These are phyloP conservation scores for Aspergillus terreus DNA, from an alignment of 2,329 filamentous ascomycete species.

Conservation along the genomic window DNA sequence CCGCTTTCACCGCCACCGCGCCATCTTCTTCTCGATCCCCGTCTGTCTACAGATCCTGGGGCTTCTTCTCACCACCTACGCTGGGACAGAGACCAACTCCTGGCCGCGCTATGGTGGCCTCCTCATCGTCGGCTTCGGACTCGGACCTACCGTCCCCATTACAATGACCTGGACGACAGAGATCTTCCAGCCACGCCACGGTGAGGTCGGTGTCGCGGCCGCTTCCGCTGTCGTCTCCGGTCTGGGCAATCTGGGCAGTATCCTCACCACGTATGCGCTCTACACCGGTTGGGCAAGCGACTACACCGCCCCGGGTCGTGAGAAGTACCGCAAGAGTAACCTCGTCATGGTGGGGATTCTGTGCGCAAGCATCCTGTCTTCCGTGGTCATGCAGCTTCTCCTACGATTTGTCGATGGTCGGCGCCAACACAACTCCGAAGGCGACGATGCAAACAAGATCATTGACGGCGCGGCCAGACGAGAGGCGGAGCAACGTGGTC, in stretches of 20 bases:
- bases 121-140: slow-evolving; percentile 84
- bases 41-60: slow-evolving; percentile 77
- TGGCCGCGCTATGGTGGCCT: slow-evolving; percentile 87
- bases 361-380: slow-evolving; percentile 68
- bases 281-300: slow-evolving; percentile 85
- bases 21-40: slow-evolving; percentile 75
- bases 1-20: slow-evolving; percentile 75
- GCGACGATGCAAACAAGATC: slow-evolving; percentile 11
- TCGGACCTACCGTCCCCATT: slow-evolving; percentile 86
- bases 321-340: slow-evolving; percentile 78
- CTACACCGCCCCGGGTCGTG: slow-evolving; percentile 57
- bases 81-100: slow-evolving; percentile 55
- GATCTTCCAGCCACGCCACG: slow-evolving; percentile 84
- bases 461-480: slow-evolving; percentile 34
- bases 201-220: slow-evolving; percentile 85
- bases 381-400: slow-evolving; percentile 62
- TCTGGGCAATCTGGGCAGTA: slow-evolving; percentile 79
- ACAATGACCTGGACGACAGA: slow-evolving; percentile 93
- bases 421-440: slow-evolving; percentile 1
- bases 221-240: slow-evolving; percentile 83
- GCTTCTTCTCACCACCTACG: slow-evolving; percentile 74
- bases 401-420: slow-evolving; percentile 46
- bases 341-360: slow-evolving; percentile 85
- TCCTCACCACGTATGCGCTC: slow-evolving; percentile 82
- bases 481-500: slow-evolving; percentile 33